Evolutionary conservation across 306 rosid genomes (phyloP).

Genomic region (Datisca glomerata): DNA sequence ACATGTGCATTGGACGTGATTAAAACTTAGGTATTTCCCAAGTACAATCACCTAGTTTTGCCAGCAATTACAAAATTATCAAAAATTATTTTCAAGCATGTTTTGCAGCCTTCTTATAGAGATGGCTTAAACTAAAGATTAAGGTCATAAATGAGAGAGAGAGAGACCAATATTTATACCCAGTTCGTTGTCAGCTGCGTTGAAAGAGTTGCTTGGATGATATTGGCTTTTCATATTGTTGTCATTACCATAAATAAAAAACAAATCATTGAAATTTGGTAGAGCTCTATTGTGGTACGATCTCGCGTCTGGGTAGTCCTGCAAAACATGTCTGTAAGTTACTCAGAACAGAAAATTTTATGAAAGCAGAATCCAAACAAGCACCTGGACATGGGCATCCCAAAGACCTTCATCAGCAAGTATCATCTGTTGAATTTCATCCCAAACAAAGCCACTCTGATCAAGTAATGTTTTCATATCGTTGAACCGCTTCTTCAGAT

Average conservation of each 20-base stretch:
- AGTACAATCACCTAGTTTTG: no score
- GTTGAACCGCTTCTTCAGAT: constrained; percentile 31
- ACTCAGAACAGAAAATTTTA: constrained; percentile 1
- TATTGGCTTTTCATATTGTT: constrained; percentile 3
- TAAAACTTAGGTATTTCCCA: no score
- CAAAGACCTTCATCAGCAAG: constrained; percentile 32
- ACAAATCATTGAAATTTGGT: constrained; percentile 43
- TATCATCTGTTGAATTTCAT: constrained; percentile 43
- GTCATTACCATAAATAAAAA: constrained; percentile 33
- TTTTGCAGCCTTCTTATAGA: no score
- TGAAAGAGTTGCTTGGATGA: constrained; percentile 16
- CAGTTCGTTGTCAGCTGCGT: constrained; percentile 13
- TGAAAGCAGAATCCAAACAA: constrained; percentile 2
- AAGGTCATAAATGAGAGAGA: no score
- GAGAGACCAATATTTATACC: constrained; percentile 22
- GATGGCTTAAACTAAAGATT: no score
- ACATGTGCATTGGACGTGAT: no score
- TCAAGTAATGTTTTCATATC: constrained; percentile 40
- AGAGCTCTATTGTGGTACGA: constrained; percentile 33
- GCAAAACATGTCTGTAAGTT: constrained; percentile 22
- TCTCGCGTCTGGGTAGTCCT: constrained; percentile 29
- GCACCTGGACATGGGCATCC: constrained; percentile 41
- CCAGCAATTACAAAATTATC: no score
- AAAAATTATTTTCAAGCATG: no score
- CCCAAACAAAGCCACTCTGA: constrained; percentile 41